These are phyloP conservation scores for Austroboletus rostrupii DNA, from an alignment of 1,284 basidiomycete genomes.

Conservation along the genomic window DNA sequence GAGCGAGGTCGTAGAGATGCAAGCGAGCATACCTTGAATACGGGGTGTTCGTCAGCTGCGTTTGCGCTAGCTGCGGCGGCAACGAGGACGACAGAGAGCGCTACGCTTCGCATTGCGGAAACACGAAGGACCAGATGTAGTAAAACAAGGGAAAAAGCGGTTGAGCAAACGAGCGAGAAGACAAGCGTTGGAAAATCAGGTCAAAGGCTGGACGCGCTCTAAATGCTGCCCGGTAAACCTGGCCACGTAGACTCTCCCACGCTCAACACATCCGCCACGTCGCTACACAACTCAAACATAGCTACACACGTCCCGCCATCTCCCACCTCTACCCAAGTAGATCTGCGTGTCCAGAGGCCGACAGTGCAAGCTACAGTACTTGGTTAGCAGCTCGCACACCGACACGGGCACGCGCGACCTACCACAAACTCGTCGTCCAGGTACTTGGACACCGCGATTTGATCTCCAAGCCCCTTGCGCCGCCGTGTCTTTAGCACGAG, in stretches of 20 bases:
- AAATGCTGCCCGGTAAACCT: constrained; percentile 34
- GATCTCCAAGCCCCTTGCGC: constrained; percentile 91
- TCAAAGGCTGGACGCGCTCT: constrained; percentile 22
- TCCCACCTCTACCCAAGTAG: constrained; percentile 56
- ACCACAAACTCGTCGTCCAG: constrained; percentile 92
- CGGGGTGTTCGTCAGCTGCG: constrained; percentile 58
- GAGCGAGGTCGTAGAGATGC: background rate
- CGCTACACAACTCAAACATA: background rate
- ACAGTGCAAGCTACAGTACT: constrained; percentile 68
- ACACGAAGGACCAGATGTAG: constrained; percentile 60
- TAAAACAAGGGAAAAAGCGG: constrained; percentile 26
- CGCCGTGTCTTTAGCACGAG: constrained; percentile 94
- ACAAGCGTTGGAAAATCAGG: constrained; percentile 22
- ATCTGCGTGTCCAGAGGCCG: constrained; percentile 88
- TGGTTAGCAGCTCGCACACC: constrained; percentile 8
- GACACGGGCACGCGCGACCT: constrained; percentile 34
- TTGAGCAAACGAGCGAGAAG: constrained; percentile 36
- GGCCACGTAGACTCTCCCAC: constrained; percentile 51
- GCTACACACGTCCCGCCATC: constrained; percentile 8
- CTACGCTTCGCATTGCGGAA: constrained; percentile 73
- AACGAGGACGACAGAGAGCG: constrained; percentile 68
- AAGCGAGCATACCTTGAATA: constrained; percentile 56
- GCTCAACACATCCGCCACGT: constrained; percentile 10
- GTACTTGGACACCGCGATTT: constrained; percentile 92
- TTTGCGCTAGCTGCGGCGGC: constrained; percentile 59